Base-by-base conservation (phyloP, 352 stramenopile genomes). In the Aphanomyces invadans region DNA sequence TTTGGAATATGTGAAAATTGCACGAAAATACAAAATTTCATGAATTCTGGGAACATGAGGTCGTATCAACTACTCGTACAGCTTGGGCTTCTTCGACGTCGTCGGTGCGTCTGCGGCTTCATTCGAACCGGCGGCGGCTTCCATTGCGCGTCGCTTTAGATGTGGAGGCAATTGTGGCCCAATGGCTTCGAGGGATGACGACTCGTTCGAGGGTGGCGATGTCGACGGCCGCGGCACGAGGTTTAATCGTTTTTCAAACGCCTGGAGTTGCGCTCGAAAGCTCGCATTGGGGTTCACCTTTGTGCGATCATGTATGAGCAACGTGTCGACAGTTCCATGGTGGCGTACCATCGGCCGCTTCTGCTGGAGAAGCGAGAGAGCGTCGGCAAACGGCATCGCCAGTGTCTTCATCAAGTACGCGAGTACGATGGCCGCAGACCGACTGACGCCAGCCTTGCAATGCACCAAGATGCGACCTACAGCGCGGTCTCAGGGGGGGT, bases 361-460 rank as follows among this genome's bases (percentile, higher is more conserved):
- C 0, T 73, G 65, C 1, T 74, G 55, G 3, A 96, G 76, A 32
- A 88, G 79, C 21, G 55, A 48, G 26, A 95, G 68, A 10, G 88
- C 87, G 28, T 92, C 80, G 9, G 78, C 71, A 29, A 86, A 86
- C 51, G 68, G 78, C 70, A 96, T 81, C 19, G 67, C 72, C 15
- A 81, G 68, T n/a, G 74, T 71, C 61, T 94, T 91, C 79, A 97
- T 97, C 26, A 97, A 72, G 78, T 97, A 97, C 15, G 82, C 90
- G 45, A 94, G 70, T 32, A 97, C 86, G 69, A 97, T 83, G 28
- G 88, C 93, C 56, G 84, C 80, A 29, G 88, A 96, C 54, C 90
- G 81, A 70, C 86, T 96, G 59, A 96, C 82, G 59, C 90, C 90
- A 73, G 95, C 94, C 73, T 90, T 92, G 73, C 90, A 97, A 70